A percentile compares a stretch with the other conserved stretches of the same genome.
phyloP scores from a whole-genome alignment of 257 asterid species.

The Solanum chiquidenum region DNA sequence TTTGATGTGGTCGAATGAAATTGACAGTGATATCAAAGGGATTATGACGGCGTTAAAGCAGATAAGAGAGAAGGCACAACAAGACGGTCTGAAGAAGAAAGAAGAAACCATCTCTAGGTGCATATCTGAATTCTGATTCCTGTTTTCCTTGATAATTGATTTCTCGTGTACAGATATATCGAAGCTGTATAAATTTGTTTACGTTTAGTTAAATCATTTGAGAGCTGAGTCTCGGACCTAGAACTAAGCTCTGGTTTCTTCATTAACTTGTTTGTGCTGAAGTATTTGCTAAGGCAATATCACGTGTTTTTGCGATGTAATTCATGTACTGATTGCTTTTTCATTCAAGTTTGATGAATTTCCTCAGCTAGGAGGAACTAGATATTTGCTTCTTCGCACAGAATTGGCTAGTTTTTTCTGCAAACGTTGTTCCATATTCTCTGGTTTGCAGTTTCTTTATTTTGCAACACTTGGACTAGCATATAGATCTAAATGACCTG shows the following conservation, averaged over 20 bases:
- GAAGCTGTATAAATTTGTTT: background rate
- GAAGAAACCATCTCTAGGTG: constrained; percentile 92
- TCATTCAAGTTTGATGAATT: background rate
- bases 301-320: background rate
- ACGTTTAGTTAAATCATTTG: background rate
- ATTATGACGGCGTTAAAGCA: constrained; percentile 82
- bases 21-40: constrained; percentile 71
- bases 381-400: background rate
- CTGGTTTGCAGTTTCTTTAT: background rate
- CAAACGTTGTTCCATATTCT: background rate
- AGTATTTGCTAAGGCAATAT: background rate
- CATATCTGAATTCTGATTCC: background rate
- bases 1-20: background rate
- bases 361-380: background rate
- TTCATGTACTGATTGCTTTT: background rate
- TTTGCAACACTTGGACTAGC: background rate
- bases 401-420: background rate
- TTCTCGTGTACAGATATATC: background rate
- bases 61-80: constrained; percentile 76
- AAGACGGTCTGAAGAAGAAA: constrained; percentile 83
- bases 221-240: background rate
- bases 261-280: background rate
- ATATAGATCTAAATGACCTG: background rate
- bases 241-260: background rate
- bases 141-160: background rate